These are phyloP conservation scores for Coelastrella sp. DNA, from an alignment of 139 green algal species.

Conservation along the genomic window DNA sequence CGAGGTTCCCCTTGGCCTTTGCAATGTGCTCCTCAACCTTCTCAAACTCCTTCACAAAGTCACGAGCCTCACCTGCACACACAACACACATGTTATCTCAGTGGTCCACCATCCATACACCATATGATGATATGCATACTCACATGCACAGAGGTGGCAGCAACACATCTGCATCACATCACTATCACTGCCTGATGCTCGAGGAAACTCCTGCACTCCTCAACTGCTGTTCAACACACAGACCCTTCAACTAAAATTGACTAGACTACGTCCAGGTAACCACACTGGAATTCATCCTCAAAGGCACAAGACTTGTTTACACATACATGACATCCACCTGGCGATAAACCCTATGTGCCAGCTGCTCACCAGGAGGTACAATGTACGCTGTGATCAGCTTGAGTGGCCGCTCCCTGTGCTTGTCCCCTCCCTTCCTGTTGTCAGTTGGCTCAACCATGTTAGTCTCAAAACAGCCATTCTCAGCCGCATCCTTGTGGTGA, in stretches of 20 bases:
- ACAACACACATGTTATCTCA: not conserved
- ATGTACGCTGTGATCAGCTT: slow-evolving; percentile 29
- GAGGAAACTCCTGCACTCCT: not conserved
- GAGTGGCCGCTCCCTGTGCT: not conserved
- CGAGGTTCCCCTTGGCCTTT: slow-evolving; percentile 21
- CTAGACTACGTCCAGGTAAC: too few species aligned
- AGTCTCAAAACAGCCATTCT: not conserved
- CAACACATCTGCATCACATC: not conserved
- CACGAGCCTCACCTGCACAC: not conserved
- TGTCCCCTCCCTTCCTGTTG: not conserved
- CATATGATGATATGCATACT: not conserved
- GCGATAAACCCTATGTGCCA: not conserved
- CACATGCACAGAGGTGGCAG: not conserved
- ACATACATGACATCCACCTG: not conserved
- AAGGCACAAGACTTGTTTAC: not conserved
- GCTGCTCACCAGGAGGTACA: not conserved
- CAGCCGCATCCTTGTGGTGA: not conserved
- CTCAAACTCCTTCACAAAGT: slow-evolving; percentile 25
- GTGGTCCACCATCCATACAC: not conserved
- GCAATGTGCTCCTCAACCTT: not conserved
- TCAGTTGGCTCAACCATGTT: not conserved
- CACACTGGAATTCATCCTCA: too few species aligned
- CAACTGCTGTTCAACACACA: not conserved
- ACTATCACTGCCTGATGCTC: not conserved
- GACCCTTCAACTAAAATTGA: not conserved